These are phyloP conservation scores for Paraurostyla sp. DNA, from an alignment of 73 alveolate genomes.

Conservation along the genomic window DNA sequence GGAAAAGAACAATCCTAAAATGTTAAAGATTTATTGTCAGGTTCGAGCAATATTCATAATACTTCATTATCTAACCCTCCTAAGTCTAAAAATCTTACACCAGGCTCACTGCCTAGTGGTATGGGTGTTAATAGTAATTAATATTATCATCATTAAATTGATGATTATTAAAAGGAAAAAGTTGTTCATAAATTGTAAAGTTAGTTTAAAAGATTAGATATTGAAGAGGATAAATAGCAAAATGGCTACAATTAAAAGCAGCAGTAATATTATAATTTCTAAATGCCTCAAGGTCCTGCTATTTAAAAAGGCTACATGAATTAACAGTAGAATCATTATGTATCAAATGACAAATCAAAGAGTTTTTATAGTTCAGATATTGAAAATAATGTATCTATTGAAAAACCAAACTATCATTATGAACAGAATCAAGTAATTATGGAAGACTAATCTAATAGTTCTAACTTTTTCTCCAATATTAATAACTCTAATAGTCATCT, in stretches of 20 bases:
- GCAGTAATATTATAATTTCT: neutral
- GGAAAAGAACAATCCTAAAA: slow-evolving; percentile 8
- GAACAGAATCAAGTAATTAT: neutral
- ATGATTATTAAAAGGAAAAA: slow-evolving; percentile 15
- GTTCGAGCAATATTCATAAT: neutral
- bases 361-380: too few relatives aligned
- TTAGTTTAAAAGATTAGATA: neutral
- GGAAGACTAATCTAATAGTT: slow-evolving; percentile 62
- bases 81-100: slow-evolving; percentile 25
- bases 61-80: slow-evolving; percentile 37
- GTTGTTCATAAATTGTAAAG: slow-evolving; percentile 10
- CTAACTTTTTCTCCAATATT: slow-evolving; percentile 45
- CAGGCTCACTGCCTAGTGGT: slow-evolving; percentile 60
- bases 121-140: neutral
- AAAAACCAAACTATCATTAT: too few relatives aligned
- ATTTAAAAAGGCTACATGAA: neutral
- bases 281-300: neutral
- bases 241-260: neutral
- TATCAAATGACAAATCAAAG: slow-evolving; percentile 48
- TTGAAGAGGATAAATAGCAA: neutral
- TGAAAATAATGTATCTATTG: too few relatives aligned
- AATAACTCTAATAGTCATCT: slow-evolving; percentile 51
- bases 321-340: neutral
- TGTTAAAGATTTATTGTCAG: neutral
- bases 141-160: neutral